Evolutionary conservation across 257 asterid species (phyloP).

Genomic region (Orobanche coerulescens): DNA sequence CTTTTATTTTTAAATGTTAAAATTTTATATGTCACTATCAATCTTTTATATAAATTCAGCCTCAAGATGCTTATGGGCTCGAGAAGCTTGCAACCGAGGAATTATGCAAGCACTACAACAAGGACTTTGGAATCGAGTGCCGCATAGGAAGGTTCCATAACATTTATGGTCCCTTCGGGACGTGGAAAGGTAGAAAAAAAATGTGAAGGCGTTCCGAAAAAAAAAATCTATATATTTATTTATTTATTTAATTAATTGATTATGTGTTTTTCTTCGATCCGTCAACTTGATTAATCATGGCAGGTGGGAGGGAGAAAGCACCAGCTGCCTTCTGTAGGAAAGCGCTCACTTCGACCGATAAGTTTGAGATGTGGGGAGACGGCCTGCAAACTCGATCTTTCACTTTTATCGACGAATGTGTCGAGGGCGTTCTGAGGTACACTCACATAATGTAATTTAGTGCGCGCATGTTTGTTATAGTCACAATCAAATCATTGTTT

Average conservation of each 20-base stretch:
- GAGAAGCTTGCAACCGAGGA: conserved; percentile 85
- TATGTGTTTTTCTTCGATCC: neutral
- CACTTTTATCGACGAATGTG: conserved; percentile 83
- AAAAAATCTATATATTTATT: too few relatives aligned
- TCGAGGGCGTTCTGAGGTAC: conserved; percentile 81
- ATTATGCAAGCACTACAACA: conserved; percentile 78
- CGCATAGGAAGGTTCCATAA: conserved; percentile 90
- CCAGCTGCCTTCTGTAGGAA: conserved; percentile 92
- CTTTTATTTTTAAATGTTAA: neutral
- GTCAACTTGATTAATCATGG: neutral
- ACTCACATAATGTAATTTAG: neutral
- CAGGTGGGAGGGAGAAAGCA: conserved; percentile 92
- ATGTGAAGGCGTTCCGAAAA: neutral
- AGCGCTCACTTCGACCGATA: conserved; percentile 57
- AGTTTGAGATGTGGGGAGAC: conserved; percentile 93
- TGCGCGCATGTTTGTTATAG: neutral
- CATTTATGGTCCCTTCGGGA: conserved; percentile 90
- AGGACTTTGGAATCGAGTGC: conserved; percentile 84
- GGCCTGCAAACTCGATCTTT: conserved; percentile 85
- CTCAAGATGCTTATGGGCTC: conserved; percentile 88
- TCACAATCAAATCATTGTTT: neutral
- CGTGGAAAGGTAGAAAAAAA: conserved; percentile 94
- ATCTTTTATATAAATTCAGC: conserved; percentile 26
- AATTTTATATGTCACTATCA: neutral
- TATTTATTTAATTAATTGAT: neutral